A percentile compares a stretch with the other conserved stretches of the same genome.
phyloP scores from a whole-genome alignment of 163 green algal species.

The Dunaliella salina region DNA sequence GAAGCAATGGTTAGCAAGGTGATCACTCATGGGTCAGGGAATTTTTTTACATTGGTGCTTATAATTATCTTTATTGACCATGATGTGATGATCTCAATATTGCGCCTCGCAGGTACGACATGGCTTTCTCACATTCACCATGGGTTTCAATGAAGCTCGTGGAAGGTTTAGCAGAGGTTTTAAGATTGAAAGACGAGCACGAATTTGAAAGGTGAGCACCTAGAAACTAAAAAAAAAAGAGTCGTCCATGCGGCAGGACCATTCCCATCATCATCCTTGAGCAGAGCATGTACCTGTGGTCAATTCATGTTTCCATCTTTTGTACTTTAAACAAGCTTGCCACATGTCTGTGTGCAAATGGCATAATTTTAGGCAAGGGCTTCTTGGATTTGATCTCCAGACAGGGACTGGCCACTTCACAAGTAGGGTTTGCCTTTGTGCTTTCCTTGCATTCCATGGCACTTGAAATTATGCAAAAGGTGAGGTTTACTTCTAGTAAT shows the following conservation, averaged over 20 bases:
- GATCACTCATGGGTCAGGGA: background rate
- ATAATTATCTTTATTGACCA: background rate
- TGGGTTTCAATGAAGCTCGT: background rate
- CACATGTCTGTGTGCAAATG: background rate
- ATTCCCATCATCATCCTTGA: too few relatives aligned
- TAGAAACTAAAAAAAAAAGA: background rate
- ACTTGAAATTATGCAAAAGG: too few relatives aligned
- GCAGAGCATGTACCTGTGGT: too few relatives aligned
- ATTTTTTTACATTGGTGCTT: background rate
- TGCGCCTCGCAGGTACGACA: constrained; percentile 34
- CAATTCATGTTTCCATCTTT: too few relatives aligned
- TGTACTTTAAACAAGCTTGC: too few relatives aligned
- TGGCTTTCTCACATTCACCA: constrained; percentile 24
- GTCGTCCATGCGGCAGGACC: too few relatives aligned
- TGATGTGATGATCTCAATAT: background rate
- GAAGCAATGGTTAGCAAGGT: background rate
- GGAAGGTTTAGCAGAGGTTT: background rate
- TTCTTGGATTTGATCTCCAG: background rate
- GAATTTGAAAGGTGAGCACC: background rate
- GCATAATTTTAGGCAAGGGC: background rate
- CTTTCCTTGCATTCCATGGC: too few relatives aligned
- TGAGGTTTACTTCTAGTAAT: too few relatives aligned
- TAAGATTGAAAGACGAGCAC: background rate
- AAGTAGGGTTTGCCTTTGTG: too few relatives aligned
- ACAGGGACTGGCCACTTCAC: too few relatives aligned